Percentiles rank a stretch among this genome's conserved stretches.
Conservation (phyloP, 225 moss, liverwort and hornwort species). For the Polytrichum commune region DNA sequence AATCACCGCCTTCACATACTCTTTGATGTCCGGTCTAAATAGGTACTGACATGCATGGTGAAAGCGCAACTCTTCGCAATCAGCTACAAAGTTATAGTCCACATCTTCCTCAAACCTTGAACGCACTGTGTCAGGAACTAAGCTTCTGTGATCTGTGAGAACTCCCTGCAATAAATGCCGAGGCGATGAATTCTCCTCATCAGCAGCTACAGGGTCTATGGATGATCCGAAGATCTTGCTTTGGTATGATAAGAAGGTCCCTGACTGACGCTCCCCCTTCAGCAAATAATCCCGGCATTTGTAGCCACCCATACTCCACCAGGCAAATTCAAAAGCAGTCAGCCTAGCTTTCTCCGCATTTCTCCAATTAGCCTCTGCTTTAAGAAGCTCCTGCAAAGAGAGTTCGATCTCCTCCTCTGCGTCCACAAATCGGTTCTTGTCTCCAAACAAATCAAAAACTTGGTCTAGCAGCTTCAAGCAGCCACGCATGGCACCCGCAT, state of each 20-base stretch:
- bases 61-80: neutral
- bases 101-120: neutral
- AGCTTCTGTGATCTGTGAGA: neutral
- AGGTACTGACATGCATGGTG: neutral
- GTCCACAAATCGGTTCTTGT: neutral
- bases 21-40: too few species aligned
- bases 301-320: neutral
- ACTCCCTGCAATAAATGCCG: neutral
- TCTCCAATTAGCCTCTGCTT: accelerated
- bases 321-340: neutral
- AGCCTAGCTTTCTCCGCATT: neutral
- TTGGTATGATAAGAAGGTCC: neutral
- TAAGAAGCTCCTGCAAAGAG: neutral
- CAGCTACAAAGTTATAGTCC: neutral
- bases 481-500: neutral
- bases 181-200: neutral
- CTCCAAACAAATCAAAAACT: neutral
- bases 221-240: neutral
- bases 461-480: neutral
- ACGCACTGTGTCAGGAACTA: neutral
- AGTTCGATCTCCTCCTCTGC: neutral
- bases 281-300: too few species aligned
- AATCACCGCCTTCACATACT: neutral
- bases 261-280: neutral
- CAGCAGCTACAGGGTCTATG: neutral